Evolutionary conservation across 2,329 filamentous ascomycete species (phyloP), one percentile per base, ranked within the genome.

Genomic region (Pseudogymnoascus sp.): DNA sequence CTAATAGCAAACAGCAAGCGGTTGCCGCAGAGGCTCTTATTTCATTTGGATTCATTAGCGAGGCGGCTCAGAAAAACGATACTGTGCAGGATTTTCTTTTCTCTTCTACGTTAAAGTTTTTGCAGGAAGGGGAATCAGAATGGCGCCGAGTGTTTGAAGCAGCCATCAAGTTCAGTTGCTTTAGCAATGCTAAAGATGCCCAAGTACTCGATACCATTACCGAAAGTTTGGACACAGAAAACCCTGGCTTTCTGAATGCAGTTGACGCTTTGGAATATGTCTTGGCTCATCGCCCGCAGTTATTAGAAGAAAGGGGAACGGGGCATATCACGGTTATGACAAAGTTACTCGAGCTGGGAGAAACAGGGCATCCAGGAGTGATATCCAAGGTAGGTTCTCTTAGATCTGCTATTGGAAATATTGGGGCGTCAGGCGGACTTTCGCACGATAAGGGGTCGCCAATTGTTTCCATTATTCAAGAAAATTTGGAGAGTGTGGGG

Each of bases 271-370:
- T 85, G 6, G 77, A 81, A 57, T 69, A 79, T 1, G 70, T 83
- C 5, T 73, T 77, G 0, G 74, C 74, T 26, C 74, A 74, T 57
- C 73, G 71, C 18, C 76, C 79, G 0, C 68, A 73, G 4, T 63
- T 81, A 0, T 69, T 84, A 10, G 71, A 74, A 0, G 67, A 74
- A 33, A 73, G 79, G 18, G 74, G 78, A 5, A 71, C 73, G 2
- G 66, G 76, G 2, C 77, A 82, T 39, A 75, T 82, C 19, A 70
- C 72, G 2, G 67, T 85, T 0, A 76, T 84, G 30, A 75, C 79
- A 0, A 77, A 76, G 15, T 69, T 86, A 0, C 69, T 86, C 0
- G 74, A 77, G 12, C 67, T 85, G 5, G 79, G 77, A 3, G 83
- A 86, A 64, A 71, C 78, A 0, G 69, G 74, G 2, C 74, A 78